Conservation (phyloP, 2,329 filamentous ascomycete species). For the Calonectria hongkongensis region DNA sequence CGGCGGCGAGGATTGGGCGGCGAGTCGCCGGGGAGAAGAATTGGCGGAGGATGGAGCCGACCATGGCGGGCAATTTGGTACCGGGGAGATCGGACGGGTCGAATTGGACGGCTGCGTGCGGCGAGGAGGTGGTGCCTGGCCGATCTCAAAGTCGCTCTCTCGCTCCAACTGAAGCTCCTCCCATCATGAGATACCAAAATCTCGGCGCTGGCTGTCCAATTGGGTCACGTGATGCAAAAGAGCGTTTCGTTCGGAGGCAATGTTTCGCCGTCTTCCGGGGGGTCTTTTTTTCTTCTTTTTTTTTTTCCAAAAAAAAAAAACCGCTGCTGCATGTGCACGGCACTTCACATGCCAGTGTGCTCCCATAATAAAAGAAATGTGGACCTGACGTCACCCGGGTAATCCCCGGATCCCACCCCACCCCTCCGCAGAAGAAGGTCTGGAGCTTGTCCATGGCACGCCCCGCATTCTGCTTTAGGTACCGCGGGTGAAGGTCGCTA, state of each 20-base stretch:
- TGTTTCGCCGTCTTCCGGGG: constrained; percentile 38
- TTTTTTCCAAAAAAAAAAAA: background rate
- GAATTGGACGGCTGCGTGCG: constrained; percentile 49
- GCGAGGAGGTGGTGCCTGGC: constrained; percentile 43
- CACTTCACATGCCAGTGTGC: constrained; percentile 49
- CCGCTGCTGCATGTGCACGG: background rate
- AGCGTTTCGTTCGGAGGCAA: fast-evolving
- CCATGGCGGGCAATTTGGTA: constrained; percentile 58
- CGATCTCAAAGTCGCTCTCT: constrained; percentile 37
- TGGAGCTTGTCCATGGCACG: constrained; percentile 7
- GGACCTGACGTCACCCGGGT: constrained; percentile 54
- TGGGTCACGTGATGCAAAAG: constrained; percentile 41
- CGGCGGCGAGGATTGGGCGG: constrained; percentile 51
- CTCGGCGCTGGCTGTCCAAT: constrained; percentile 45
- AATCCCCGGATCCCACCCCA: constrained; percentile 48
- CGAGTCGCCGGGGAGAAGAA: constrained; percentile 59
- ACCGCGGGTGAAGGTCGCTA: constrained; percentile 28
- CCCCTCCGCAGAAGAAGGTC: constrained; percentile 10
- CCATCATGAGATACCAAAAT: constrained; percentile 49
- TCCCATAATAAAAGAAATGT: background rate
- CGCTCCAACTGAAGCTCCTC: constrained; percentile 40
- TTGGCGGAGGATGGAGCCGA: constrained; percentile 59
- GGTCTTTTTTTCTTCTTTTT: background rate
- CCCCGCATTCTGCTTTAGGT: constrained; percentile 39
- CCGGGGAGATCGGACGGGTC: background rate